Base-by-base conservation (phyloP, 169 alveolate genomes). In the Plasmodium falciparum region DNA sequence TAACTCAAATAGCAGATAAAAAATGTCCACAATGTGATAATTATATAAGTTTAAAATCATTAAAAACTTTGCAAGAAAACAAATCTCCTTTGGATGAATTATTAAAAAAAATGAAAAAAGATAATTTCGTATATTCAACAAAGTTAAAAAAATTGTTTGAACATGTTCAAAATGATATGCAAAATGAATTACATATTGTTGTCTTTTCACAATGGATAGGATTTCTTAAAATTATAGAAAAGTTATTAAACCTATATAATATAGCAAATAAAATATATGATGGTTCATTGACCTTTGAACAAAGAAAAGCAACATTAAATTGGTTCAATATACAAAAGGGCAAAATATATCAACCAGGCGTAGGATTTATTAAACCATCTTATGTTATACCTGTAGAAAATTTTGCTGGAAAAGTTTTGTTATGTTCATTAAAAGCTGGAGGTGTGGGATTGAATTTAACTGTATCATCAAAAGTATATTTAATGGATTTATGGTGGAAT, bases 401-500 rank as follows among this genome's bases (percentile, higher is more conserved):
- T 58, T 47, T 56, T 9, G 73, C 89, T 4, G 95, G 93, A 13
- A 88, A 93, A 75, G 93, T 95, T 9, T 88, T 97, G 49, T 65
- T 97, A 26, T 88, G 95, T 52, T 94, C 97, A 11, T 63, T 97
- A 73, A 94, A 95, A 72, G 97, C 98, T 3, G 98, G 98, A 47
- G 97, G 97, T 17, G 97, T 94, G 24, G 98, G 98, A 39, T 91
- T 97, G 43, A 97, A 97, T 78, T 88, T 97, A 12, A 93, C 95
- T 12, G 88, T 83, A 2, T 97, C 97, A 26, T 91, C 95, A 45
- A 93, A 95, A 80, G 95, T 94, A 13, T 92, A 95, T 59, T 54
- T 97, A 65, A 59, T 95, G 67, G 98, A 97, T 71, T 95, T 96
- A 56, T 97, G 98, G 98, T 97, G 98, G 97, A 96, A 96, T 71